Evolutionary conservation across 2,329 filamentous ascomycete genomes (phyloP).

Genomic region (Verticillium nonalfalfae): DNA sequence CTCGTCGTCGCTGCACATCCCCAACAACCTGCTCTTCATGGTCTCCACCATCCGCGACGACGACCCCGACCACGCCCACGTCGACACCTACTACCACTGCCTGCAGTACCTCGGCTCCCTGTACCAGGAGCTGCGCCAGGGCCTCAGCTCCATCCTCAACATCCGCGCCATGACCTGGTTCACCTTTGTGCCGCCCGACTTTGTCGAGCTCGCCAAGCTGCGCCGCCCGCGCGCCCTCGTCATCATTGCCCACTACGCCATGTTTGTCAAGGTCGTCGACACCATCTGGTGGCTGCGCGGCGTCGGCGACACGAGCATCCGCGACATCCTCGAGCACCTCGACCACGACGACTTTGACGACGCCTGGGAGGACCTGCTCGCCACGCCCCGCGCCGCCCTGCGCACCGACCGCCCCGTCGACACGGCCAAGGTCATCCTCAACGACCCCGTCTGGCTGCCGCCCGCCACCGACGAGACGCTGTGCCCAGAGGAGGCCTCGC

Average conservation of each 20-base stretch:
- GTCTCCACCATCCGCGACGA: conserved; percentile 29
- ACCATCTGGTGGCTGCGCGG: conserved; percentile 44
- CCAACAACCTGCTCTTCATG: conserved; percentile 43
- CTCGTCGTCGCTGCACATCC: conserved; percentile 31
- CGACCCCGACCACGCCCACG: conserved; percentile 26
- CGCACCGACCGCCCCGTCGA: conserved; percentile 22
- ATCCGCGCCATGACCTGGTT: conserved; percentile 47
- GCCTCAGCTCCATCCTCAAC: conserved; percentile 36
- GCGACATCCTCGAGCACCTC: conserved; percentile 27
- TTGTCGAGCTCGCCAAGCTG: conserved; percentile 35
- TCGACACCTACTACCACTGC: conserved; percentile 35
- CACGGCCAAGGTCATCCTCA: conserved; percentile 34
- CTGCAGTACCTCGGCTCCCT: conserved; percentile 45
- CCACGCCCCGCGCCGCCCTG: conserved; percentile 32
- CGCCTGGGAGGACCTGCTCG: conserved; percentile 16
- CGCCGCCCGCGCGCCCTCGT: conserved; percentile 39
- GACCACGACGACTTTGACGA: conserved; percentile 10
- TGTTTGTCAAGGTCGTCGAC: conserved; percentile 38
- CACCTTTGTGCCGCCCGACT: conserved; percentile 39
- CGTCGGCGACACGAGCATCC: conserved; percentile 38
- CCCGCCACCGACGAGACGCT: conserved; percentile 7
- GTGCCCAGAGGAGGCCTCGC: background rate
- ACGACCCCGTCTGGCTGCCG: conserved; percentile 35
- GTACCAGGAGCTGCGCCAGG: conserved; percentile 37
- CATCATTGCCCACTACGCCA: conserved; percentile 46